phyloP scores from a whole-genome alignment of 495 filamentous ascomycete species.

The Pseudoneurospora amorphoporcata region DNA sequence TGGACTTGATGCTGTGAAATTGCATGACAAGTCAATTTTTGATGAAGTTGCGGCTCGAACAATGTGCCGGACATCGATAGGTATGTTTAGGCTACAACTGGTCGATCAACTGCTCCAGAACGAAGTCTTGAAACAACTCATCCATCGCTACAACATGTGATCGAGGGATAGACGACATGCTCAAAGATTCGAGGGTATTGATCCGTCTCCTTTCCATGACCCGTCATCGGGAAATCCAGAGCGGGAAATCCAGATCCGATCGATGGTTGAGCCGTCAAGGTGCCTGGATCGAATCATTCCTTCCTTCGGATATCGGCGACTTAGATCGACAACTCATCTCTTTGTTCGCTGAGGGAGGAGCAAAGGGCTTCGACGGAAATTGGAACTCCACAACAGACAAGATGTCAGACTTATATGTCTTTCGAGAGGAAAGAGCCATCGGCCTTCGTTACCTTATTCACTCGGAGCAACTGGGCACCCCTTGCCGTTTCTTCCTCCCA shows the following conservation, averaged over 20 bases:
- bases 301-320: not conserved
- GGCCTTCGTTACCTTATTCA: not conserved
- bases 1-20: not conserved
- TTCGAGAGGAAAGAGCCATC: not conserved
- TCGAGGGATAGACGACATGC: not conserved
- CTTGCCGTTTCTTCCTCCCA: not conserved
- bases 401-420: not conserved
- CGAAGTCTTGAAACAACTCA: not conserved
- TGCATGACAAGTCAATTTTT: not conserved
- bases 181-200: not conserved
- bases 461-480: not conserved
- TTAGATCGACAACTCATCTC: not conserved
- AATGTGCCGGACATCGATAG: not conserved
- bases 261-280: not conserved
- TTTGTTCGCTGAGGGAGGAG: not conserved
- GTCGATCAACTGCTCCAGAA: not conserved
- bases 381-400: not conserved
- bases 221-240: not conserved
- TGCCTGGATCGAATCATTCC: not conserved
- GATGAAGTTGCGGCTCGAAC: not conserved
- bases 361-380: not conserved
- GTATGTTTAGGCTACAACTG: not conserved
- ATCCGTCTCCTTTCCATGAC: not conserved
- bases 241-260: not conserved
- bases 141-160: not conserved